Evolutionary conservation across 2,329 filamentous ascomycete species (phyloP).

Genomic region (Claviceps sp.): DNA sequence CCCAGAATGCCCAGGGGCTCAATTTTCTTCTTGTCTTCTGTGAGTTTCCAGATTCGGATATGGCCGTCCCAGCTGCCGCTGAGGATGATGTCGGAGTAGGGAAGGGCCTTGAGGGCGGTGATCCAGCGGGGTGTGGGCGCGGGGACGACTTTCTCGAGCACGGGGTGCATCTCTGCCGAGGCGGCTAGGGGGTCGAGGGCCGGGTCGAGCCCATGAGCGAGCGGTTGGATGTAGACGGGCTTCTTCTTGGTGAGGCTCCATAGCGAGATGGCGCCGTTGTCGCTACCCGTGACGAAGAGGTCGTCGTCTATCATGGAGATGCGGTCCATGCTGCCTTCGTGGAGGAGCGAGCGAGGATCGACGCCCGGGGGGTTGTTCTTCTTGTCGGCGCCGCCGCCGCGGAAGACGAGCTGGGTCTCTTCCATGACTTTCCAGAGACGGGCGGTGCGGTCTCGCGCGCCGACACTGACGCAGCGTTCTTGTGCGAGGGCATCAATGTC

Average conservation of each 20-base stretch:
- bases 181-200: slow-evolving; percentile 52
- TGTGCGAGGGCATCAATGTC: slow-evolving; percentile 72
- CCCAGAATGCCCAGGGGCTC: slow-evolving; percentile 59
- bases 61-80: slow-evolving; percentile 87
- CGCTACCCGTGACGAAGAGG: slow-evolving; percentile 83
- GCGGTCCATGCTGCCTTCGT: slow-evolving; percentile 80
- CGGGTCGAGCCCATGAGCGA: slow-evolving; percentile 77
- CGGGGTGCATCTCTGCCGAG: slow-evolving; percentile 57
- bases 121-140: slow-evolving; percentile 70
- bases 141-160: slow-evolving; percentile 40
- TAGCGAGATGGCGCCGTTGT: slow-evolving; percentile 75
- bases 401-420: slow-evolving; percentile 89
- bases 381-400: slow-evolving; percentile 58
- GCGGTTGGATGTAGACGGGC: slow-evolving; percentile 63
- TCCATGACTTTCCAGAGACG: slow-evolving; percentile 93
- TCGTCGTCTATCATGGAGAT: slow-evolving; percentile 81
- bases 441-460: slow-evolving; percentile 80
- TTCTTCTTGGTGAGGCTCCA: slow-evolving; percentile 96
- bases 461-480: slow-evolving; percentile 84
- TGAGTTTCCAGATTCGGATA: slow-evolving; percentile 74
- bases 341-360: slow-evolving; percentile 40
- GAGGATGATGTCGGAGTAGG: slow-evolving; percentile 80
- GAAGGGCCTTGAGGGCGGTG: slow-evolving; percentile 73
- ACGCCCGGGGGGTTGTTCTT: slow-evolving; percentile 32
- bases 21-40: slow-evolving; percentile 68